These are phyloP conservation scores for Chalaropsis ovoidea DNA, from an alignment of 2,329 filamentous ascomycete species.

Conservation along the genomic window DNA sequence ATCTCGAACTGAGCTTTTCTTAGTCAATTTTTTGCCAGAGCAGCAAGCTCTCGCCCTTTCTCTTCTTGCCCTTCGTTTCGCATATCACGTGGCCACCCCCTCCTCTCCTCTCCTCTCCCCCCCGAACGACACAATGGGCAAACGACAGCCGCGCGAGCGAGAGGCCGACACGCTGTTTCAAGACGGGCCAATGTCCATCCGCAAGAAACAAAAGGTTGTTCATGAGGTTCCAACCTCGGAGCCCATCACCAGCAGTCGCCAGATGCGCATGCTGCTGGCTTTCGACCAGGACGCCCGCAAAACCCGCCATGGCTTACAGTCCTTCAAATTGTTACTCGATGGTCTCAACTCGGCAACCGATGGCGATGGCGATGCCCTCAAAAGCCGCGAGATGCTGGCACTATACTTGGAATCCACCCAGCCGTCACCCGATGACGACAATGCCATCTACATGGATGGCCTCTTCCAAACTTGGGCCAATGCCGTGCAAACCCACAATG, in stretches of 20 bases:
- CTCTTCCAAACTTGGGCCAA: constrained; percentile 83
- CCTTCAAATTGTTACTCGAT: constrained; percentile 63
- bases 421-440: constrained; percentile 38
- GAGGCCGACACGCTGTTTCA: constrained; percentile 36
- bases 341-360: constrained; percentile 42
- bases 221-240: constrained; percentile 50
- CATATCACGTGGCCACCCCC: not conserved
- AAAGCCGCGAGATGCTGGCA: constrained; percentile 50
- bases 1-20: not conserved
- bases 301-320: constrained; percentile 58
- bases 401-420: constrained; percentile 55
- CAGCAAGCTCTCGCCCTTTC: not conserved
- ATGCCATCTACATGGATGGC: constrained; percentile 59
- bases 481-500: constrained; percentile 68
- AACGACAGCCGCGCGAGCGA: constrained; percentile 35
- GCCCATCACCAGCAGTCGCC: constrained; percentile 52
- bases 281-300: constrained; percentile 61
- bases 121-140: constrained; percentile 35
- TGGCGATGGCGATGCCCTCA: constrained; percentile 34
- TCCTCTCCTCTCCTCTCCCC: not conserved
- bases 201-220: constrained; percentile 48
- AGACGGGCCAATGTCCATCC: constrained; percentile 23
- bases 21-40: not conserved
- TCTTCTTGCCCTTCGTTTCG: not conserved
- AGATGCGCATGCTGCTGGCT: constrained; percentile 57